Evolutionary conservation across 2,329 filamentous ascomycete species (phyloP).

Genomic region (Ramularia endophylla): DNA sequence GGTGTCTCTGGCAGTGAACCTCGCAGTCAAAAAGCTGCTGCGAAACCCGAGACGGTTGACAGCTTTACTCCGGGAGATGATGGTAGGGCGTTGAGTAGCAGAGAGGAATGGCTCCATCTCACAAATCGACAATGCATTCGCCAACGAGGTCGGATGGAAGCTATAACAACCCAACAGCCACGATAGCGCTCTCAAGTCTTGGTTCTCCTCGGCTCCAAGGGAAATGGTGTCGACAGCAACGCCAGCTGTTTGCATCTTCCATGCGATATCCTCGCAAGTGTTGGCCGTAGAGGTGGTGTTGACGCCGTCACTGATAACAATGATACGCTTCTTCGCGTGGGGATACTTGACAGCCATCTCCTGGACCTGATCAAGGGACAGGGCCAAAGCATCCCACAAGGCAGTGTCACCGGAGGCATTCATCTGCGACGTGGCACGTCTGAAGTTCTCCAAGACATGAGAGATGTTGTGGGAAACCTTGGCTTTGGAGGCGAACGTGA

Average conservation of each 20-base stretch:
- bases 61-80: conserved; percentile 6
- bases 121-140: conserved; percentile 33
- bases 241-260: conserved; percentile 18
- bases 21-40: conserved; percentile 12
- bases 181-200: conserved; percentile 27
- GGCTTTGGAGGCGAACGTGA: conserved; percentile 29
- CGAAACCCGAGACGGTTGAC: conserved; percentile 1
- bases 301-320: conserved; percentile 34
- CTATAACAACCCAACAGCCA: conserved; percentile 32
- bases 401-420: conserved; percentile 30
- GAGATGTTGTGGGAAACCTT: conserved; percentile 26
- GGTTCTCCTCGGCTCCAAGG: conserved; percentile 27
- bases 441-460: conserved; percentile 34
- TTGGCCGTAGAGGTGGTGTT: conserved; percentile 30
- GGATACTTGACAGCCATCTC: conserved; percentile 29
- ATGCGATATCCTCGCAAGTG: conserved; percentile 20
- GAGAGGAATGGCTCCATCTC: conserved; percentile 36
- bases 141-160: conserved; percentile 31
- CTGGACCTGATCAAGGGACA: conserved; percentile 30
- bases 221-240: conserved; percentile 34
- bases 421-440: conserved; percentile 29
- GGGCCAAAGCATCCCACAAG: conserved; percentile 32
- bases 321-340: conserved; percentile 32
- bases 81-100: conserved; percentile 29
- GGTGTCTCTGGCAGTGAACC: conserved; percentile 13